These are phyloP conservation scores for Oleoguttula mirabilis DNA, from an alignment of 495 filamentous ascomycete genomes.

Conservation along the genomic window DNA sequence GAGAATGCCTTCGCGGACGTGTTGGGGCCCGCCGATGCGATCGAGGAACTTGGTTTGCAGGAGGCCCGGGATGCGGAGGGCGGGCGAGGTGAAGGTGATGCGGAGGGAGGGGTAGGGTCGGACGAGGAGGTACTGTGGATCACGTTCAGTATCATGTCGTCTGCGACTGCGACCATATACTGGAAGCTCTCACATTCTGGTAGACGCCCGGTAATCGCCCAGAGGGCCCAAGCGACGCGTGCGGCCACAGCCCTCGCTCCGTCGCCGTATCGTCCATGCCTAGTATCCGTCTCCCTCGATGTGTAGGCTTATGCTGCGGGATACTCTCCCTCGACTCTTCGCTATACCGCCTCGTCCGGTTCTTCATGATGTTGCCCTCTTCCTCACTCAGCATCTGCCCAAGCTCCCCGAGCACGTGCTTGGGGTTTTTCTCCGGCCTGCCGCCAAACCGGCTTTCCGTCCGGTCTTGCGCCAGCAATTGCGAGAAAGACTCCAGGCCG, in stretches of 20 bases:
- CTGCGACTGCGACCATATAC: neutral
- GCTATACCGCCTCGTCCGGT: neutral
- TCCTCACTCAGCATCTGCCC: conserved; percentile 29
- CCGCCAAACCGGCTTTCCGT: conserved; percentile 13
- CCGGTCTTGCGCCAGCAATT: conserved; percentile 31
- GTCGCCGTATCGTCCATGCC: conserved; percentile 25
- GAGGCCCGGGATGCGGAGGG: conserved; percentile 31
- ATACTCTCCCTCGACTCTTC: conserved; percentile 5
- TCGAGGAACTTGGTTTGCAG: conserved; percentile 29
- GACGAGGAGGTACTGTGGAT: conserved; percentile 29
- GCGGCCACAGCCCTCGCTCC: conserved; percentile 22
- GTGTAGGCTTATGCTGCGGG: conserved; percentile 2
- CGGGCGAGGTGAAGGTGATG: conserved; percentile 31
- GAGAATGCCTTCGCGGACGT: conserved; percentile 27
- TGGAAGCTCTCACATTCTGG: conserved; percentile 24
- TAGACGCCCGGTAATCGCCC: conserved; percentile 34
- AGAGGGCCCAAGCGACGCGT: conserved; percentile 19
- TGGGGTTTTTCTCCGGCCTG: conserved; percentile 5
- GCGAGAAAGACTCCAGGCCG: conserved; percentile 43
- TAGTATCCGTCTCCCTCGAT: conserved; percentile 13
- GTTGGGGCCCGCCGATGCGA: conserved; percentile 27
- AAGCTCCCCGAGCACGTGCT: conserved; percentile 22
- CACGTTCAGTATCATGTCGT: neutral
- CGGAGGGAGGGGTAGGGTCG: conserved; percentile 33
- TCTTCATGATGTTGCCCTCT: conserved; percentile 21